These are phyloP conservation scores for Calonectria multiphialidica DNA, from an alignment of 2,329 filamentous ascomycete species.

Conservation along the genomic window DNA sequence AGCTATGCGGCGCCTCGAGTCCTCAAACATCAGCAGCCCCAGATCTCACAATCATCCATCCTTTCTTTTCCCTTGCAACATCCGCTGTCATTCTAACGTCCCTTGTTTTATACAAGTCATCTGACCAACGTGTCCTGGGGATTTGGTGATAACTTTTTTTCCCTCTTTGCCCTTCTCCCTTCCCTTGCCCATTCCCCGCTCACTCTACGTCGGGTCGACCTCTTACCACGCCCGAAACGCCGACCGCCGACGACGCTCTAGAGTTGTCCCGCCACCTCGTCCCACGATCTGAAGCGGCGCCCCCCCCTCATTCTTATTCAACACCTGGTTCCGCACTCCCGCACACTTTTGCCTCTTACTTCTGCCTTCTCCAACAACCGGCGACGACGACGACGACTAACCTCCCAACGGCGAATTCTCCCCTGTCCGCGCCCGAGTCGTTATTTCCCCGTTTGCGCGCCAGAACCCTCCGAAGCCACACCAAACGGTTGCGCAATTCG, in stretches of 20 bases:
- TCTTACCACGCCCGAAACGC: conserved; percentile 18
- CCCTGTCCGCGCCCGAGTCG: neutral
- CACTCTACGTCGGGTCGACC: conserved; percentile 1
- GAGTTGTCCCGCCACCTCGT: conserved; percentile 28
- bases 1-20: conserved; percentile 13
- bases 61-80: conserved; percentile 32
- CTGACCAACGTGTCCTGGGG: neutral
- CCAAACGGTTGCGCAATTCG: conserved; percentile 43
- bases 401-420: neutral
- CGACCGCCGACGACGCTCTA: conserved; percentile 22
- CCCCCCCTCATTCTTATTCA: conserved; percentile 36
- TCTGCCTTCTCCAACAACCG: conserved; percentile 15
- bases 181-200: neutral
- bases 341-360: conserved; percentile 29
- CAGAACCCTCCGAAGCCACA: conserved; percentile 24
- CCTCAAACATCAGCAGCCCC: conserved; percentile 24
- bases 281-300: conserved; percentile 36
- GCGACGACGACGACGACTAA: conserved; percentile 23
- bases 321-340: conserved; percentile 29
- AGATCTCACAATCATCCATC: conserved; percentile 24
- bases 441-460: conserved; percentile 21
- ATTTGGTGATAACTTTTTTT: neutral
- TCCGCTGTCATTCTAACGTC: neutral
- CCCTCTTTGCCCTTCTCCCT: neutral
- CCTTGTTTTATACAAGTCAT: neutral